phyloP scores from a whole-genome alignment of 768 basidiomycete genomes.

The Cystobasidium tubakii region DNA sequence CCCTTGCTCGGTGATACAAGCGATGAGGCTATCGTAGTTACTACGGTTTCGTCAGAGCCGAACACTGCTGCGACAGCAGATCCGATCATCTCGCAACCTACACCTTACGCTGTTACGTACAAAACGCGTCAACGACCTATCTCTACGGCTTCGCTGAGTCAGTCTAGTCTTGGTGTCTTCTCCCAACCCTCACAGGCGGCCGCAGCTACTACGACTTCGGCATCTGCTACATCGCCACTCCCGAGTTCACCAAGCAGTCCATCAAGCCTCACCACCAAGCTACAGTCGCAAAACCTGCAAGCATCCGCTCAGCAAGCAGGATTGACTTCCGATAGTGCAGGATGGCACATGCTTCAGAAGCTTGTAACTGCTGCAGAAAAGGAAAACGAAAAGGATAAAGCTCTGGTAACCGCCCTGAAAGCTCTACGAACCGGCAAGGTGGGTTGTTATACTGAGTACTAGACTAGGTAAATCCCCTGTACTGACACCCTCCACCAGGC shows the following conservation, averaged over 20 bases:
- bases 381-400: conserved; percentile 4
- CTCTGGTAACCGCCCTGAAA: conserved; percentile 65
- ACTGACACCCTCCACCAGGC: conserved; percentile 56
- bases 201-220: neutral
- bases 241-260: conserved; percentile 2
- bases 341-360: conserved; percentile 25
- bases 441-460: conserved; percentile 38
- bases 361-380: conserved; percentile 16
- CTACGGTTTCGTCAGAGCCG: neutral
- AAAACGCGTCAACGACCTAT: conserved; percentile 24
- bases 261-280: conserved; percentile 21
- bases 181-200: conserved; percentile 5
- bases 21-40: neutral
- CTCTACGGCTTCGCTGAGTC: neutral
- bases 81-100: neutral
- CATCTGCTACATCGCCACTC: conserved; percentile 3
- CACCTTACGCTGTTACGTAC: conserved; percentile 28
- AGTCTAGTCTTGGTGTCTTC: neutral
- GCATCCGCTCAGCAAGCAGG: conserved; percentile 32
- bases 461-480: conserved; percentile 3
- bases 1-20: neutral
- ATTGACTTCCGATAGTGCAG: conserved; percentile 16
- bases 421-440: conserved; percentile 65
- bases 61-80: neutral
- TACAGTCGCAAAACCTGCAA: conserved; percentile 35